Evolutionary conservation across 108 stramenopile genomes (phyloP), one percentile per base, ranked within the genome.

Genomic region (Bacterosira constricta): DNA sequence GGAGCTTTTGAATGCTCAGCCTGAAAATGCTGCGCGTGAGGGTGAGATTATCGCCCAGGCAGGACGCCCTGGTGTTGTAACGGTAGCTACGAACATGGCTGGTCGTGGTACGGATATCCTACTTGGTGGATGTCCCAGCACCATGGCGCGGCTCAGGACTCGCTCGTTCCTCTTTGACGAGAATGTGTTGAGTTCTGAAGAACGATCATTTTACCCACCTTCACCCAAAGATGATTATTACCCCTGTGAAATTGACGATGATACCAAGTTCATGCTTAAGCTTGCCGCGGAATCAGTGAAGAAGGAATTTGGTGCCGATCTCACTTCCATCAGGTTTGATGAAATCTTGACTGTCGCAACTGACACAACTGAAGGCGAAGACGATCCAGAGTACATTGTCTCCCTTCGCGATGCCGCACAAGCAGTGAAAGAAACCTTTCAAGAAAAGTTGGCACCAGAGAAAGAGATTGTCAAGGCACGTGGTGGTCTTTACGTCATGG

Each of bases 41-140:
- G 85, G 90, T 42, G 96, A 97, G 79, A 94, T 98, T 63, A 84
- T 98, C 26, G 92, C 94, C 5, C 97, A 98, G 76, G 97, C 97
- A 23, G 97, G 97, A 31, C 85, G 97, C 44, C 73, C 92, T 27
- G 96, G 96, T 26, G 87, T 85, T 11, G 97, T 98, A 26, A 98
- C 97, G 7, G 96, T 98, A 9, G 95, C 96, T 10, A 98, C 97
- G n/a, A 98, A 98, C 80, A 89, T 98, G 96, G 96, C 96, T 9
- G 96, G 98, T 32, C 89, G 95, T 41, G 97, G 97, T 51, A 98
- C 98, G 4, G 98, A 98, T 66, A 98, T 98, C 76, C 63, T 97
- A 23, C 73, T 98, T 18, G 98, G 98, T 36, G 98, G 98, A 15
- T 96, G 93, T 58, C 81, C 96, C 20, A 88, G 79, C 15, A 93